Evolutionary conservation across 2,329 filamentous ascomycete genomes (phyloP).

Genomic region (Curvularia sp.): DNA sequence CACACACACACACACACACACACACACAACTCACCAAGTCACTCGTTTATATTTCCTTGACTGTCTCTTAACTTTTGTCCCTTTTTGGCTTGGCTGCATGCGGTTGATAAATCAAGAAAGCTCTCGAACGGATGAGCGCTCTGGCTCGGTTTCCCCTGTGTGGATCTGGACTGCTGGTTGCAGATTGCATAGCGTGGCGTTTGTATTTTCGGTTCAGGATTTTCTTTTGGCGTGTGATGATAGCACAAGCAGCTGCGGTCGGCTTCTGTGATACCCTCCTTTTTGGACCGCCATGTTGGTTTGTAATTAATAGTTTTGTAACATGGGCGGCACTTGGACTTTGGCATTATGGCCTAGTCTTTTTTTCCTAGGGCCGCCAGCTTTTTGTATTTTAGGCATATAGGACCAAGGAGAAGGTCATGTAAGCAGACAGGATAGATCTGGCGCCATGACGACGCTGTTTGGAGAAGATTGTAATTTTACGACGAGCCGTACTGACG

Average conservation of each 20-base stretch:
- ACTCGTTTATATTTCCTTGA: constrained; percentile 17
- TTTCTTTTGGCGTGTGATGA: constrained; percentile 36
- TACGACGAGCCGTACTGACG: constrained; percentile 26
- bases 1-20: too few relatives aligned
- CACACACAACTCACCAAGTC: constrained; percentile 24
- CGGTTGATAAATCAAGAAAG: constrained; percentile 16
- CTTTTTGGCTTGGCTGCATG: constrained; percentile 32
- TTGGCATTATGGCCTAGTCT: constrained; percentile 4
- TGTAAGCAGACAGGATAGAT: constrained; percentile 14
- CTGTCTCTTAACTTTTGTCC: constrained; percentile 16
- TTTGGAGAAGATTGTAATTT: constrained; percentile 30
- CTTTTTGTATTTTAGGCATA: constrained; percentile 6
- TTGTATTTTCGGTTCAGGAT: constrained; percentile 25
- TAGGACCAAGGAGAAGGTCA: background rate
- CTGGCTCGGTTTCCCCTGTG: constrained; percentile 3
- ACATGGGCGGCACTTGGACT: constrained; percentile 13
- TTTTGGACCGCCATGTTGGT: constrained; percentile 21
- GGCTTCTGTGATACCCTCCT: constrained; percentile 31
- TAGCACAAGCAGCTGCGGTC: constrained; percentile 33
- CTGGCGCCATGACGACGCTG: constrained; percentile 7
- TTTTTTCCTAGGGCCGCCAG: constrained; percentile 3
- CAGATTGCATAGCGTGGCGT: constrained; percentile 39
- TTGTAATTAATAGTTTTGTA: constrained; percentile 7
- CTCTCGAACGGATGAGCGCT: constrained; percentile 3
- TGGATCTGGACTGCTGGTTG: constrained; percentile 11